phyloP scores from a whole-genome alignment of 2,329 filamentous ascomycete genomes.

The Thielaviopsis euricoi region DNA sequence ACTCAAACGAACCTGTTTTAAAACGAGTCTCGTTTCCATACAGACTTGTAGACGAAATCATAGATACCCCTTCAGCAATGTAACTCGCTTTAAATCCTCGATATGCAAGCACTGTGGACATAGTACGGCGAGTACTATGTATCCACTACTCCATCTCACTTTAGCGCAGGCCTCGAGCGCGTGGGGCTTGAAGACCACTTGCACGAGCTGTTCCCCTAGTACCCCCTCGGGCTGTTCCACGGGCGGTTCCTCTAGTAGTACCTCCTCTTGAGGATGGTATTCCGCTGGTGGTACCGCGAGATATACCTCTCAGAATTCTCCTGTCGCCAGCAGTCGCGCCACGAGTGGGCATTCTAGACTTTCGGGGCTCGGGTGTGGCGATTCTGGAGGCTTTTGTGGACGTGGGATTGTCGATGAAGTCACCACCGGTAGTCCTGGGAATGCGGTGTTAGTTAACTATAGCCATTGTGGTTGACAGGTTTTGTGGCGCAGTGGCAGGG shows the following conservation, averaged over 20 bases:
- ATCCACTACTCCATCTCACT: not conserved
- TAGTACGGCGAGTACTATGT: not conserved
- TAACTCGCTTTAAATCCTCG: not conserved
- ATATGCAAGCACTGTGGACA: not conserved
- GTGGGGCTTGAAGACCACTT: conserved; percentile 30
- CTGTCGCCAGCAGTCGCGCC: conserved; percentile 13
- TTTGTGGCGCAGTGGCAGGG: not conserved
- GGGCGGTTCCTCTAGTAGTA: not conserved
- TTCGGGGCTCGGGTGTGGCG: conserved; percentile 22
- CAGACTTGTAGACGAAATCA: not conserved
- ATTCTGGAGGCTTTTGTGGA: conserved; percentile 33
- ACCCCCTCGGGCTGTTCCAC: conserved; percentile 12
- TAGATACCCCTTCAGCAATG: not conserved
- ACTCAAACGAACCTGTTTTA: not conserved
- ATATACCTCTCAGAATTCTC: conserved; percentile 10
- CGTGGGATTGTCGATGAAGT: conserved; percentile 72
- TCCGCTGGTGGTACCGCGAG: conserved; percentile 23
- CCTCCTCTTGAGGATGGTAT: not conserved
- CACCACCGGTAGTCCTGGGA: conserved; percentile 70
- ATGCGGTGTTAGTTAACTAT: conserved; percentile 13
- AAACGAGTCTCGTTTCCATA: not conserved
- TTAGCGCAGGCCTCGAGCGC: conserved; percentile 25
- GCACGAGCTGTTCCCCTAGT: conserved; percentile 20
- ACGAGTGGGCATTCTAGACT: conserved; percentile 31
- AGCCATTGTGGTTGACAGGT: conserved; percentile 1